A percentile compares a stretch with the other conserved stretches of the same genome.
phyloP scores from a whole-genome alignment of 176 grass and related monocot species.

The Bonia amplexicaulis region DNA sequence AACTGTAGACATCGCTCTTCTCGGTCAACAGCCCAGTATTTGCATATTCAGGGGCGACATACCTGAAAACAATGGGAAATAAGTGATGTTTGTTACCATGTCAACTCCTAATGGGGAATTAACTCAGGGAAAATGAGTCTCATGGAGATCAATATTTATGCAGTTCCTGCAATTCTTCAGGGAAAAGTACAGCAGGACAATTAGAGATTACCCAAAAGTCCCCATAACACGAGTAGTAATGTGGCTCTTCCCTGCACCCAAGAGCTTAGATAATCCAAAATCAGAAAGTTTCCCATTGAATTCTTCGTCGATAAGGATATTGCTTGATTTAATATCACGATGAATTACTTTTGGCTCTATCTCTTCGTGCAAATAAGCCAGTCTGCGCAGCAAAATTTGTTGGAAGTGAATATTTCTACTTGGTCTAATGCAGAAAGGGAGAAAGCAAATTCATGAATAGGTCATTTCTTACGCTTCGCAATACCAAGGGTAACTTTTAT shows the following conservation, averaged over 20 bases:
- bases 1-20: constrained; percentile 14
- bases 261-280: constrained; percentile 11
- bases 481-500: constrained; percentile 13
- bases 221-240: constrained; percentile 25
- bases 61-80: background rate
- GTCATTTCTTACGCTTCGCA: constrained; percentile 15
- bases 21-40: constrained; percentile 6
- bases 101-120: background rate
- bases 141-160: background rate
- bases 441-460: background rate
- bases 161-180: background rate
- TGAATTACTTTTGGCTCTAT: constrained; percentile 28
- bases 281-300: constrained; percentile 22
- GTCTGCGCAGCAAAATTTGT: background rate
- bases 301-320: constrained; percentile 16
- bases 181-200: background rate
- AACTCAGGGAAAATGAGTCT: background rate
- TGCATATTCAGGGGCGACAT: constrained; percentile 25
- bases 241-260: constrained; percentile 13
- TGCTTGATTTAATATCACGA: constrained; percentile 27
- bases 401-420: background rate
- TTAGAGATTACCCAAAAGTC: constrained; percentile 18
- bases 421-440: background rate
- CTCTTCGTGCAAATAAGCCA: constrained; percentile 15
- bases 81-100: background rate